Evolutionary conservation across 345 rosid species (phyloP).

Genomic region (Bruguiera parviflora): DNA sequence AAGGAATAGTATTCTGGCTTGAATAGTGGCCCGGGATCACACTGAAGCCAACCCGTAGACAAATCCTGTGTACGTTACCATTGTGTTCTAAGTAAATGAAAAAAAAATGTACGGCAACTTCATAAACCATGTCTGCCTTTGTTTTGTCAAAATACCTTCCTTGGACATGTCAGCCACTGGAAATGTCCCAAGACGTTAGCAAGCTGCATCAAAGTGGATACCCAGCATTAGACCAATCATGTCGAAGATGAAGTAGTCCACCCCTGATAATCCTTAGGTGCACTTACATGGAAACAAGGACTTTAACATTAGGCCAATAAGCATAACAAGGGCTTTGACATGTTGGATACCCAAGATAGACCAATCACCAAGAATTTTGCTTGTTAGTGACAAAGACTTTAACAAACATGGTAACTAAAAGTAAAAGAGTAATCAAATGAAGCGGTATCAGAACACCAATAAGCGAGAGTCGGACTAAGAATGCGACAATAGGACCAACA

Average conservation of each 20-base stretch:
- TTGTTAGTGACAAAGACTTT: background rate
- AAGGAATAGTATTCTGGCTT: conserved; percentile 60
- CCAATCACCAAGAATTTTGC: background rate
- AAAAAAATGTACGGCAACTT: background rate
- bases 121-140: background rate
- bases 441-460: background rate
- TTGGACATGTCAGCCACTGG: conserved; percentile 90
- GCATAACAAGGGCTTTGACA: too few species aligned
- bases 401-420: background rate
- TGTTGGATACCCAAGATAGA: too few species aligned
- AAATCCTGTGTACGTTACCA: conserved; percentile 59
- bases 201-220: conserved; percentile 49
- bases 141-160: conserved; percentile 50
- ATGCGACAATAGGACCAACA: background rate
- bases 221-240: background rate
- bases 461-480: background rate
- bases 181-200: conserved; percentile 81
- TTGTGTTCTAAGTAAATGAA: background rate
- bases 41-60: conserved; percentile 89
- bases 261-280: too few species aligned
- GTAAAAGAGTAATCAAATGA: background rate
- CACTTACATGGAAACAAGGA: background rate
- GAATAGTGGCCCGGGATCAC: conserved; percentile 89
- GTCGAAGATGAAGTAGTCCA: background rate
- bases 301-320: background rate